A percentile compares a stretch with the other conserved stretches of the same genome.
Conservation (phyloP, 2,329 filamentous ascomycete genomes). For the Claviceps digitariae region DNA sequence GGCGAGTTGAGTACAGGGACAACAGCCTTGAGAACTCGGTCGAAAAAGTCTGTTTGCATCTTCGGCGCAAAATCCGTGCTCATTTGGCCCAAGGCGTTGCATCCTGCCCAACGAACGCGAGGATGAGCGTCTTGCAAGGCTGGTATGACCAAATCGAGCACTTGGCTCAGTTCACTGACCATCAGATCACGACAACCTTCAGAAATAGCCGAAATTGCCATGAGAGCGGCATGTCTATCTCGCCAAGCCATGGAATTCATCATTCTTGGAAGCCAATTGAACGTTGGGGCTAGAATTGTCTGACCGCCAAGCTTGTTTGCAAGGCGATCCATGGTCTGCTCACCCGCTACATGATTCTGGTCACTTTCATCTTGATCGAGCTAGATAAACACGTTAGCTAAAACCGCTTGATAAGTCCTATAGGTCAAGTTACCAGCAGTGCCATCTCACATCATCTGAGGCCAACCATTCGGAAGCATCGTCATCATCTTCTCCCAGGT, state of each 20-base stretch:
- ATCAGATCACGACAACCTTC: conserved; percentile 94
- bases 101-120: conserved; percentile 91
- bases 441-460: conserved; percentile 63
- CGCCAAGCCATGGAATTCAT: conserved; percentile 91
- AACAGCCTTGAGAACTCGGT: conserved; percentile 74
- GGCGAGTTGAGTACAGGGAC: conserved; percentile 83
- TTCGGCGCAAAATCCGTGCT: conserved; percentile 96
- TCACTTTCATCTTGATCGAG: conserved; percentile 94
- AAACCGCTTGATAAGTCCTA: not conserved
- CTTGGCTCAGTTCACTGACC: conserved; percentile 86
- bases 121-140: conserved; percentile 82
- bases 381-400: conserved; percentile 28
- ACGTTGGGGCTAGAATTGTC: conserved; percentile 83
- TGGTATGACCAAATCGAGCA: conserved; percentile 87
- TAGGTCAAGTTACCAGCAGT: not conserved
- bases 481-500: conserved; percentile 87
- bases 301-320: conserved; percentile 96
- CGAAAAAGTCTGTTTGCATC: conserved; percentile 94
- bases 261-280: conserved; percentile 95
- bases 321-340: conserved; percentile 95
- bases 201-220: conserved; percentile 97
- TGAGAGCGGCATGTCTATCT: conserved; percentile 89
- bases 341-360: conserved; percentile 90
- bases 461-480: conserved; percentile 89
- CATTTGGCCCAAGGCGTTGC: conserved; percentile 98